Evolutionary conservation across 495 filamentous ascomycete genomes (phyloP).

Genomic region (Penicillium silybi): DNA sequence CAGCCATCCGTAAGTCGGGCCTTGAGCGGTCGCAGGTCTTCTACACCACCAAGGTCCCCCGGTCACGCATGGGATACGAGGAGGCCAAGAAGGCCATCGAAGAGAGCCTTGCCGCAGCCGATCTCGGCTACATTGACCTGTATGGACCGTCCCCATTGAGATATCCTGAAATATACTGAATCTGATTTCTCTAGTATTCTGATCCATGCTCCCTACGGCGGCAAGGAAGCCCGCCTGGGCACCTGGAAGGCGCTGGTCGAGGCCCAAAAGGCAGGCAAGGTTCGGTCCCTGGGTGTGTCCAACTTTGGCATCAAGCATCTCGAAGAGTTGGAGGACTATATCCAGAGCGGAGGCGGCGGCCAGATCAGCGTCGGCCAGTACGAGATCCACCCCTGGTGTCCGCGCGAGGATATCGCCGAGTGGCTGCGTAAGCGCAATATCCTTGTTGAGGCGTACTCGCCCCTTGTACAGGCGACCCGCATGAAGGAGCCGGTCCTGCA

Average conservation of each 20-base stretch:
- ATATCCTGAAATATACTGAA: background rate
- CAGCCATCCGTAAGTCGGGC: slow-evolving; percentile 42
- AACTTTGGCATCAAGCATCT: slow-evolving; percentile 56
- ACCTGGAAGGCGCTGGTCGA: slow-evolving; percentile 54
- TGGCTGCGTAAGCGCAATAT: slow-evolving; percentile 70
- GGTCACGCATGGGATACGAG: slow-evolving; percentile 44
- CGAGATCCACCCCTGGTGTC: slow-evolving; percentile 89
- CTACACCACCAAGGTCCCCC: slow-evolving; percentile 55
- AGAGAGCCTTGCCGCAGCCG: slow-evolving; percentile 41
- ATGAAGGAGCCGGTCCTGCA: slow-evolving; percentile 61
- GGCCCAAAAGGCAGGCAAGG: slow-evolving; percentile 49
- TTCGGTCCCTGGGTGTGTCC: slow-evolving; percentile 52
- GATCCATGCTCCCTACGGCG: slow-evolving; percentile 55
- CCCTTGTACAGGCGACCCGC: slow-evolving; percentile 64
- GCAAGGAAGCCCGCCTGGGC: slow-evolving; percentile 45
- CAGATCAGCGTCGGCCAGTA: slow-evolving; percentile 80
- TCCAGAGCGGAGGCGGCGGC: slow-evolving; percentile 67
- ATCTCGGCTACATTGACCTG: slow-evolving; percentile 55
- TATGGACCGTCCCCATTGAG: slow-evolving; percentile 13
- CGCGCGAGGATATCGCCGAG: slow-evolving; percentile 66
- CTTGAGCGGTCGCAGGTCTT: slow-evolving; percentile 49
- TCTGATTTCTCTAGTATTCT: slow-evolving; percentile 32
- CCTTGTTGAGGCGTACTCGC: slow-evolving; percentile 76
- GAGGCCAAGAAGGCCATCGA: slow-evolving; percentile 47
- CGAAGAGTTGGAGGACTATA: slow-evolving; percentile 66